phyloP scores from a whole-genome alignment of 2,329 filamentous ascomycete species.

The Fonsecaea multimorphosa region DNA sequence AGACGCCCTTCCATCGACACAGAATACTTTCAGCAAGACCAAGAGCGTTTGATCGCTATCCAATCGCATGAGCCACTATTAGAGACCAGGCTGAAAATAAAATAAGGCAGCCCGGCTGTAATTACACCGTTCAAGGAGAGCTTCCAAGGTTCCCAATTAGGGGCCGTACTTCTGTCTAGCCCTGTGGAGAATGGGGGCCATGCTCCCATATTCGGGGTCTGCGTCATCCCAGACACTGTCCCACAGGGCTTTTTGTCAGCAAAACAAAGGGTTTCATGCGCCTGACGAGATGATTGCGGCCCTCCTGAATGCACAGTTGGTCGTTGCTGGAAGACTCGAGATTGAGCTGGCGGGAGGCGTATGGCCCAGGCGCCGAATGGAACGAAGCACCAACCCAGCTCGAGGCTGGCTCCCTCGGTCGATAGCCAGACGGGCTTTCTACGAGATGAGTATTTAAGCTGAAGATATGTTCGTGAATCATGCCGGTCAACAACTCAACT shows the following conservation, averaged over 20 bases:
- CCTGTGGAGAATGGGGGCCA: background rate
- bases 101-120: too few relatives aligned
- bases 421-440: background rate
- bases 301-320: background rate
- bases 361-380: background rate
- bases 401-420: background rate
- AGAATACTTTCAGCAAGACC: too few relatives aligned
- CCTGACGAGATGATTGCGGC: background rate
- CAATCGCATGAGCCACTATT: too few relatives aligned
- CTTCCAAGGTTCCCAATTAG: slow-evolving; percentile 3
- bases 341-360: background rate
- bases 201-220: background rate
- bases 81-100: too few relatives aligned
- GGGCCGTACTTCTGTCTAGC: background rate
- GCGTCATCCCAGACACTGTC: background rate
- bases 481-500: background rate
- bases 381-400: background rate
- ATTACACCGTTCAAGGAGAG: too few relatives aligned
- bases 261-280: slow-evolving; percentile 3
- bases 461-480: background rate
- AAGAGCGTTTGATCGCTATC: too few relatives aligned
- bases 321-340: background rate
- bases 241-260: background rate
- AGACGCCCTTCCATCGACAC: too few relatives aligned
- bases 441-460: background rate